These are phyloP conservation scores for Paramecium biaurelia DNA, from an alignment of 73 alveolate genomes.

Conservation along the genomic window DNA sequence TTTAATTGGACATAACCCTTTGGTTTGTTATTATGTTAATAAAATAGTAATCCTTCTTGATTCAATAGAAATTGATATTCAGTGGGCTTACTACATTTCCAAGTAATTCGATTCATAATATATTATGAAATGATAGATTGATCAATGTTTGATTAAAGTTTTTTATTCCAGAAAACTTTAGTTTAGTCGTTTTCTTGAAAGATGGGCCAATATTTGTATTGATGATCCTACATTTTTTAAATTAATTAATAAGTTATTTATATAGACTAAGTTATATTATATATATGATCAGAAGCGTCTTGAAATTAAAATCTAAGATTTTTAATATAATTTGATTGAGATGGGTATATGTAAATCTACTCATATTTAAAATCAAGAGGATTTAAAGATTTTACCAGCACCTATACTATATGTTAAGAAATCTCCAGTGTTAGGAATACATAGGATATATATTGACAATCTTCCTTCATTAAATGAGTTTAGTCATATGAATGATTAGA, in stretches of 20 bases:
- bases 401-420: neutral
- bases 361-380: neutral
- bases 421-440: neutral
- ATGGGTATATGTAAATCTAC: neutral
- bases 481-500: neutral
- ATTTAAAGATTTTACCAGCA: neutral
- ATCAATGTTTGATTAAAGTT: neutral
- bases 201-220: slow-evolving; percentile 2
- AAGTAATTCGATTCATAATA: neutral
- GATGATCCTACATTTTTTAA: neutral
- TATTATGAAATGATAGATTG: neutral
- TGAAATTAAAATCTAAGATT: too few relatives aligned
- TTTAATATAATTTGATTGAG: neutral
- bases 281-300: too few relatives aligned
- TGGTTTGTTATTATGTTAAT: neutral
- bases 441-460: neutral
- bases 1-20: neutral
- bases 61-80: neutral
- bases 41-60: neutral
- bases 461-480: neutral
- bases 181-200: neutral
- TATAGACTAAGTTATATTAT: neutral
- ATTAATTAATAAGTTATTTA: too few relatives aligned
- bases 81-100: neutral
- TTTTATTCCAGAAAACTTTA: neutral